Percentiles rank a stretch among this genome's conserved stretches.
These are phyloP conservation scores for Pseudocercospora cruenta DNA, from an alignment of 2,329 filamentous ascomycete species.

Conservation along the genomic window DNA sequence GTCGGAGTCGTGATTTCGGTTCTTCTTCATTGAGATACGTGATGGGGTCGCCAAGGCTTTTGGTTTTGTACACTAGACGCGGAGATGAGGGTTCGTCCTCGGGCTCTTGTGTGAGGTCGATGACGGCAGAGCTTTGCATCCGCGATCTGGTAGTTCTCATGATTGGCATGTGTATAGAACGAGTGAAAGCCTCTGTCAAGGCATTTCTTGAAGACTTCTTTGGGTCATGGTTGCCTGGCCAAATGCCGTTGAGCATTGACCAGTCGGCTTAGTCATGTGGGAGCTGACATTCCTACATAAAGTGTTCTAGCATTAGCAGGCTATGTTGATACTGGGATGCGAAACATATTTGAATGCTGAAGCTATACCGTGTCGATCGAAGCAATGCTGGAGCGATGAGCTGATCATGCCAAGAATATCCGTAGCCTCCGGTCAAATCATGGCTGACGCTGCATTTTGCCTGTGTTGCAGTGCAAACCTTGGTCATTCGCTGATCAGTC, in stretches of 20 bases:
- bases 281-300: background rate
- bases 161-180: background rate
- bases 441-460: no score
- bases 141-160: background rate
- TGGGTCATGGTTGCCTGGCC: background rate
- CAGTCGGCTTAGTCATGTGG: no score
- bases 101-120: background rate
- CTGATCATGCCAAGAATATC: background rate
- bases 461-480: background rate
- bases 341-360: background rate
- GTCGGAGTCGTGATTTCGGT: background rate
- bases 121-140: background rate
- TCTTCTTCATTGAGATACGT: background rate
- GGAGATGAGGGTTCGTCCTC: background rate
- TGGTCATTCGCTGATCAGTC: background rate
- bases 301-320: background rate
- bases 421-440: no score
- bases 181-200: background rate
- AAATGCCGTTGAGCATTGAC: background rate
- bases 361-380: background rate
- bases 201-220: background rate
- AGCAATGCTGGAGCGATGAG: background rate
- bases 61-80: background rate
- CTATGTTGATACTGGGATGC: background rate
- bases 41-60: background rate